Base-by-base conservation (phyloP, 257 asterid species). In the Misopates orontium region DNA sequence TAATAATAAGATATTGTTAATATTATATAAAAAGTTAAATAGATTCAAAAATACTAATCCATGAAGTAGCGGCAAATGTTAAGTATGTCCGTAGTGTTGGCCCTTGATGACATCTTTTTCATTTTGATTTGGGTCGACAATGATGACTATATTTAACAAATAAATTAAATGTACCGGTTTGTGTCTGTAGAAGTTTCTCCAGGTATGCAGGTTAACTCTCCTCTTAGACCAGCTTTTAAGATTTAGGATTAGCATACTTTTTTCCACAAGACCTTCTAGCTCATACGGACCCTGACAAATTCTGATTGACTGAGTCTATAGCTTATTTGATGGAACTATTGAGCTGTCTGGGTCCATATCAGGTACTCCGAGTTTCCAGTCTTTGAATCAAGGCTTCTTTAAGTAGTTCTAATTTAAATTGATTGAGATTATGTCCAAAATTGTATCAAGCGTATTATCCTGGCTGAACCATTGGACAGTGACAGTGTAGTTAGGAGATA, bases 401-500 rank as follows among this genome's bases (percentile, higher is more conserved):
- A 2, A 28, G 42, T 48, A 23, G n/a, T 17, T n/a, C 15, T 55
- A 45, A 39, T 56, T 20, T 42, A 4, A 14, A 0, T 56, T n/a
- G 59, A 28, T 58, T 25, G 39, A 31, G 28, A 24, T 45, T 31
- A 1, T 71, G 17, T 8, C 62, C 17, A 19, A 12, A 21, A 54
- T 50, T 32, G 56, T 28, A 15, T 40, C 51, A 32, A 20, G 18
- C 51, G n/a, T 55, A 40, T 0, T 41, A 64, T 39, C 52, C 28
- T 13, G 15, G 10, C 42, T 36, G 10, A 36, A 36, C 10, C 8
- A 36, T 8, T 2, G 48, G 45, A 36, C 16, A 13, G 3, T 57
- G 23, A 25, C 56, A 62, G 62, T 23, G 65, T 64, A 21, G 62
- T 24, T 10, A 65, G 19, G n/a, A 23, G 10, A 48, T 19, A 11